Evolutionary conservation across 73 alveolate species (phyloP), one percentile per base, ranked within the genome.

Genomic region (Uronychia setigera): DNA sequence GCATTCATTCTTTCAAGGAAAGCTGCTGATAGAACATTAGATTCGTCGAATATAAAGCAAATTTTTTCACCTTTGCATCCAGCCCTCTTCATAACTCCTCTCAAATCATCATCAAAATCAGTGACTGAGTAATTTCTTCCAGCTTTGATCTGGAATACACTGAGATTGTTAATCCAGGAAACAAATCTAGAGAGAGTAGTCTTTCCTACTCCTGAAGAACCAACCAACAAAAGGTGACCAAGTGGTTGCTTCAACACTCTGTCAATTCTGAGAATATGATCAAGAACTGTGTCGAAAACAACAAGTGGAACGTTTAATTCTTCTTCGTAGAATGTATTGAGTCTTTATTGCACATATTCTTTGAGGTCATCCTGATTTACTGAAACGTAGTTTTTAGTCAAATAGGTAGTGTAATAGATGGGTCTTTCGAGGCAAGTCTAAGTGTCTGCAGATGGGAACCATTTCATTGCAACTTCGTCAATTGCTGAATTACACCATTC

Each of bases 1-100:
- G 99, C 99, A 88, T 98, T 98, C 99, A 98, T 98, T 80, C 99
- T 94, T 92, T 98, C 99, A 87, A 98, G 88, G 96, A 98, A 98
- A 11, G 99, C 99, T 29, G 99, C 96, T n/a, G 99, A 98, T 74
- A 98, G 92, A 26, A 98, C 99, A 84, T 98, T 98, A 80, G 98
- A 87, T 90, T 98, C 99, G 89, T 98, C 99, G 76, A 98, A 98
- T 77, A 98, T 98, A 92, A 98, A 98, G 88, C 99, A 96, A 58
- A 98, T 98, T 96, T 96, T 97, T 89, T 98, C 99, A 80, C 97
- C 97, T 91, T 97, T 97, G 87, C 98, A 96, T 67, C 98, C 99
- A 29, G 99, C 98, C 67, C 99, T 92, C 92, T 97, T 98, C 99
- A 98, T 98, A 35, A 98, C 99, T 27, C 94, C 92, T 82, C 99